Percentiles rank a stretch among this genome's conserved stretches.
These are phyloP conservation scores for Pilobolus umbonatus DNA, from an alignment of 192 early-diverging fungal genomes.

Conservation along the genomic window DNA sequence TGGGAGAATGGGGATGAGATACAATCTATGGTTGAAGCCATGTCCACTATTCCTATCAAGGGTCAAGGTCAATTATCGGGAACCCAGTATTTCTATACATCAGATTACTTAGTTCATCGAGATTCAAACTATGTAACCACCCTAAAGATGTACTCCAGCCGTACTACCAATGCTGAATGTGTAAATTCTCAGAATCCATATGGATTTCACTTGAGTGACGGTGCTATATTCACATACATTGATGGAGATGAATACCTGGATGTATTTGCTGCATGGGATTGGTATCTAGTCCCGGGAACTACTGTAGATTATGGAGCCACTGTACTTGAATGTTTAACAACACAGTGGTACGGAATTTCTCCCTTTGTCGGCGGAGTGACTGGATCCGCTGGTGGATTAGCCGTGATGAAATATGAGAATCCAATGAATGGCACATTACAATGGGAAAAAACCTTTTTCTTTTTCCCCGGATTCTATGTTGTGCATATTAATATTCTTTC, in stretches of 20 bases:
- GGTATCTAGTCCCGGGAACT: constrained; percentile 28
- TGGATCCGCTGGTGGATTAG: constrained; percentile 14
- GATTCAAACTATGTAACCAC: constrained; percentile 11
- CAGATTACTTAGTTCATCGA: constrained; percentile 24
- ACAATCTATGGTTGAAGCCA: not conserved
- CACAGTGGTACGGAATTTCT: constrained; percentile 15
- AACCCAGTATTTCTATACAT: constrained; percentile 6
- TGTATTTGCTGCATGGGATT: constrained; percentile 27
- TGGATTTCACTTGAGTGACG: constrained; percentile 32
- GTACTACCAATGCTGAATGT: constrained; percentile 27
- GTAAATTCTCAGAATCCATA: constrained; percentile 21
- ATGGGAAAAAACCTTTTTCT: constrained; percentile 27
- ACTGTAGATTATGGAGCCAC: constrained; percentile 22
- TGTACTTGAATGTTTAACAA: constrained; percentile 13
- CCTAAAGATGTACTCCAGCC: constrained; percentile 27
- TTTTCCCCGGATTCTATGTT: constrained; percentile 23
- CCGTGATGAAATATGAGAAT: constrained; percentile 26
- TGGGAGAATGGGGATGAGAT: constrained; percentile 11
- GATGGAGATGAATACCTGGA: constrained; percentile 27
- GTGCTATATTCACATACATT: constrained; percentile 22
- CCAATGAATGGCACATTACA: constrained; percentile 13
- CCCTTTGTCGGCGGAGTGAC: constrained; percentile 28
- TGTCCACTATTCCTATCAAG: not conserved
- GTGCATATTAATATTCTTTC: constrained; percentile 10
- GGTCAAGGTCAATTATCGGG: constrained; percentile 5